Percentiles rank a stretch among this genome's conserved stretches.
Evolutionary conservation across 2,329 filamentous ascomycete genomes (phyloP).

Genomic region (Aspergillus quadricinctus): DNA sequence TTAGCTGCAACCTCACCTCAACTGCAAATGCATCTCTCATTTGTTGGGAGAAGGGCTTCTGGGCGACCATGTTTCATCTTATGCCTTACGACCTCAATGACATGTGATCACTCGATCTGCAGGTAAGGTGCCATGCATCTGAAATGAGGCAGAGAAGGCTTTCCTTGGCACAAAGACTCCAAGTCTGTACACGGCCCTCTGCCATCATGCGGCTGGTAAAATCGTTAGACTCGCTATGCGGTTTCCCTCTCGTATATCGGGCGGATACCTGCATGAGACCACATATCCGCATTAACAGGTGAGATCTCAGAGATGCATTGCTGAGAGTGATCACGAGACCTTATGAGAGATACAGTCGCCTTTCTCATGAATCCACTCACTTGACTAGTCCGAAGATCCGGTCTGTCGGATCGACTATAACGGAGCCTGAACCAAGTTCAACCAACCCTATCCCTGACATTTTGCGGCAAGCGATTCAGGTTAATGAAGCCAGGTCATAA

Average conservation of each 20-base stretch:
- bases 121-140: background rate
- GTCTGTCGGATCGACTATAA: background rate
- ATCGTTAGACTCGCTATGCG: conserved; percentile 5
- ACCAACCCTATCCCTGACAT: background rate
- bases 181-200: conserved; percentile 9
- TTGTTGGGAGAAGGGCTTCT: background rate
- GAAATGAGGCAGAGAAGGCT: background rate
- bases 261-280: conserved; percentile 24
- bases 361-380: background rate
- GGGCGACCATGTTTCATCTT: conserved; percentile 12
- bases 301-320: conserved; percentile 1
- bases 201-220: conserved; percentile 13
- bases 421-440: background rate
- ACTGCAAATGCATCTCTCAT: conserved; percentile 4
- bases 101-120: conserved; percentile 10
- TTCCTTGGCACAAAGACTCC: background rate
- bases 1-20: background rate
- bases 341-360: conserved; percentile 2
- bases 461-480: background rate
- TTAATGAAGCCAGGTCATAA: background rate
- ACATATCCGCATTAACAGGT: conserved; percentile 1
- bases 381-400: background rate
- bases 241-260: conserved; percentile 6
- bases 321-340: conserved; percentile 11
- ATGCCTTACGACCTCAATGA: conserved; percentile 2